Conservation (phyloP, 352 stramenopile genomes). For the Phytophthora hybrid region DNA sequence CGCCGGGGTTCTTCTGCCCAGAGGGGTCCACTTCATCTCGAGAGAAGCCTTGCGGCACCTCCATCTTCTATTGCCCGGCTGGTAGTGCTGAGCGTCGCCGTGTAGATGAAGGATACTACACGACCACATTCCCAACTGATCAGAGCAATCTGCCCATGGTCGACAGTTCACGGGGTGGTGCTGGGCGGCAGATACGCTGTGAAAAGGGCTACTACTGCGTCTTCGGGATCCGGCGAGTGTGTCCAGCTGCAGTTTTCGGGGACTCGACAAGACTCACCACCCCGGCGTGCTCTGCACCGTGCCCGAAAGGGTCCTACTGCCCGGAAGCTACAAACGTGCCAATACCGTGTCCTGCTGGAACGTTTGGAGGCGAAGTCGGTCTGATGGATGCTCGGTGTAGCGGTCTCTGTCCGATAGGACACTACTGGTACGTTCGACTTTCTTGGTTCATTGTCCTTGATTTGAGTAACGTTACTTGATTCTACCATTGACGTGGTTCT, state of each 20-base stretch:
- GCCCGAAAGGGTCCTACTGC: slow-evolving; percentile 66
- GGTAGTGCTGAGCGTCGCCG: slow-evolving; percentile 50
- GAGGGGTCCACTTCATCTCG: slow-evolving; percentile 64
- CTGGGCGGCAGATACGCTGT: slow-evolving; percentile 44
- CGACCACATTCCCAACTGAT: slow-evolving; percentile 41
- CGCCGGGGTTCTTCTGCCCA: slow-evolving; percentile 64
- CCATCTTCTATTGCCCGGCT: slow-evolving; percentile 65
- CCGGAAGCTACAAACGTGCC: slow-evolving; percentile 55
- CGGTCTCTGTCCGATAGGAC: slow-evolving; percentile 56
- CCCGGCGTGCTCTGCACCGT: slow-evolving; percentile 48
- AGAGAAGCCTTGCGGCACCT: slow-evolving; percentile 55
- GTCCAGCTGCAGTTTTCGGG: slow-evolving; percentile 61
- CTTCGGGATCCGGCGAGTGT: slow-evolving; percentile 62
- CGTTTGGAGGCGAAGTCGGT: slow-evolving; percentile 46
- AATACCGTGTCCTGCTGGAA: slow-evolving; percentile 58
- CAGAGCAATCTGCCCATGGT: slow-evolving; percentile 8
- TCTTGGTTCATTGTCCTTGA: no score
- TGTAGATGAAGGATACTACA: slow-evolving; percentile 70
- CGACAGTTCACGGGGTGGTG: slow-evolving; percentile 8
- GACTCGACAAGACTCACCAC: slow-evolving; percentile 42
- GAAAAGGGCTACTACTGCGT: slow-evolving; percentile 76
- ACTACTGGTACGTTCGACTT: slow-evolving; percentile 59
- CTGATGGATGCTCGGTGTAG: slow-evolving; percentile 52
- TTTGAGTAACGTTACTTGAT: neutral
- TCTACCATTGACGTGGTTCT: no score